Base-by-base conservation (phyloP, 192 early-diverging fungal genomes). In the Thamnidium elegans region DNA sequence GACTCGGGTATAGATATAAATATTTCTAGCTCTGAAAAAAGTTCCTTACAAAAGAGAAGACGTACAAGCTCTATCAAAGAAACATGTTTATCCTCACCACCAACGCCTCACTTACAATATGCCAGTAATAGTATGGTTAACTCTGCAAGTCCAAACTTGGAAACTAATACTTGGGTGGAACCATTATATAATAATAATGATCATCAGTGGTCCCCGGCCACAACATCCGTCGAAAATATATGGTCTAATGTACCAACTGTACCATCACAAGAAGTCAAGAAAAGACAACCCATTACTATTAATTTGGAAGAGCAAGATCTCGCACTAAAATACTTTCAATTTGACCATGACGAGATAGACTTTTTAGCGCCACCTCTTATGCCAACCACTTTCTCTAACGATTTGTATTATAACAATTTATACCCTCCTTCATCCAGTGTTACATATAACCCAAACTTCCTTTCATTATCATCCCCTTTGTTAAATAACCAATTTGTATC, bases 1-100 rank as follows among this genome's bases (percentile, higher is more conserved):
- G 68, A 69, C 50, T 58, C 53, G 7, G 68, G 68, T 31, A 46
- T 69, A 1, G 68, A 69, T 10, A 34, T 69, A 9, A 36, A 61
- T 14, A 63, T 23, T 17, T 19, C 46, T 19, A 15, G 4, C 13
- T 2, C 8, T 15, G 1, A 15, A 48, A 48, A 48, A 17, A 15
- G 15, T 14, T 1, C 14, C 17, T 1, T 48, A 17, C 13, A 8
- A 39, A 44, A 31, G 43, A 36, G 6, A 59, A 4, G 14, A 23
- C 15, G 6, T 4, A 13, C 58, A 14, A 15, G 26, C 26, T 26
- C 26, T 26, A 19, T 17, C 6, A 19, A 48, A 3, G 46, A 48
- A 48, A 48, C 13, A 14, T 15, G 4, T 48, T 6, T 13, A 48
- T 48, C 17, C 13, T 14, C 13, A 17, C 46, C 46, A 48, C 13